Base-by-base conservation (phyloP, 306 rosid species). In the Purshia tridentata region DNA sequence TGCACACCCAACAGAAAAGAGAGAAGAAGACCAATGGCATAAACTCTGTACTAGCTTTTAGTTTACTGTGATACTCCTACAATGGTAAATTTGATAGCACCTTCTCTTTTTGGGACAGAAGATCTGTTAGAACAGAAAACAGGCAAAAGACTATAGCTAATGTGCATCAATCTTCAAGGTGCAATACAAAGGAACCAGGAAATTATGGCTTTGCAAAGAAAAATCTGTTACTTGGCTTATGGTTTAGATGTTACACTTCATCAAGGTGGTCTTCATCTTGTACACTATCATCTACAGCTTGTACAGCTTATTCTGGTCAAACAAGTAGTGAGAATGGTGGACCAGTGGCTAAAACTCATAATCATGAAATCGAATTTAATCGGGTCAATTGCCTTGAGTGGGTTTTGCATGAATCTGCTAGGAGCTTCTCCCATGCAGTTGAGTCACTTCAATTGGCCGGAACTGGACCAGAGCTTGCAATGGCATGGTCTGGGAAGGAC, bases 401-500 rank as follows among this genome's bases (percentile, higher is more conserved):
- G 86, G 82, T 65, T 10, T 75, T 88, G 77, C 91, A 88, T 68
- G 89, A 82, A 81, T 81, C 92, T 77, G 83, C 92, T 45, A 77
- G 84, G 86, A 90, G 91, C 65, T 88, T 90, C 82, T 88, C 92
- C 40, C 66, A 48, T 75, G 78, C 81, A 35, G 82, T 82, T 61
- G 86, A 84, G 77, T 86, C 83, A 14, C 81, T 90, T 54, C 78
- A 81, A 57, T 63, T 90, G 73, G 65, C 83, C 20, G 83, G 82
- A 78, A 82, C 69, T 4, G 85, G 88, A 81, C 87, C 84, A n/a
- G 83, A 76, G 63, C 86, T 90, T 67, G 76, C 88, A 60, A 87
- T 88, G 92, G 92, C 96, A 14, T 90, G 92, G 96, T 73, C 77
- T 56, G 96, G 96, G 72, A 88, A 86, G 81, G 96, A 86, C 73